Evolutionary conservation across 768 basidiomycete genomes (phyloP), one percentile per base, ranked within the genome.

Genomic region (Lentinula lateritia): DNA sequence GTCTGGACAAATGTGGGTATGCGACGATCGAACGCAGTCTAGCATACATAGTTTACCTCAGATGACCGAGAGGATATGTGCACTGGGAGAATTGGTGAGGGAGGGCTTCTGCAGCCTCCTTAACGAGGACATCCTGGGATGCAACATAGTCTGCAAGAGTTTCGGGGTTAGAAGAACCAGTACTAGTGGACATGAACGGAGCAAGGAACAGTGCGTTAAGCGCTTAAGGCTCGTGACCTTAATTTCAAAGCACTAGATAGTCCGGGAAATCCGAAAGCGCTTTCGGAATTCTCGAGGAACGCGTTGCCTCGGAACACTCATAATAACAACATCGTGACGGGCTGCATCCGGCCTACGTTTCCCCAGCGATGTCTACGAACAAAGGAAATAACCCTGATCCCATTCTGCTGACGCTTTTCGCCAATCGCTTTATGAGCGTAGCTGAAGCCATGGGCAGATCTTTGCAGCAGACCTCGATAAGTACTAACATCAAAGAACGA

Each of bases 351-450:
- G 18, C 48, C 8, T 23, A 15, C 9, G 20, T 6, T n/a, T 55
- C 61, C 32, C 32, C 38, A 35, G 35, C 42, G 10, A 64, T 62
- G 61, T 53, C 61, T 45, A 46, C 34, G 28, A 50, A 60, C 39
- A 48, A 62, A 61, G 57, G 59, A 48, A 65, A 71, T 68, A 82
- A 80, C 16, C 88, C 92, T 10, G 94, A 96, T 71, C 91, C 93
- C 0, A 92, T 95, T 65, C 77, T 94, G 35, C 79, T 97, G 50
- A 93, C 93, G 1, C 84, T 98, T 56, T 98, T 97, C 67, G 92
- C 93, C 10, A 95, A 97, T 69, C 90, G 95, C 48, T 95, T 98
- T 76, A 98, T 98, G 95, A 92, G 92, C 67, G 92, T 98, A 18
- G 94, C 94, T 8, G 94, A 96, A 71, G 94, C 94, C 9, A 97